Evolutionary conservation across 2,329 filamentous ascomycete genomes (phyloP).

Genomic region (Monilinia fructicola): DNA sequence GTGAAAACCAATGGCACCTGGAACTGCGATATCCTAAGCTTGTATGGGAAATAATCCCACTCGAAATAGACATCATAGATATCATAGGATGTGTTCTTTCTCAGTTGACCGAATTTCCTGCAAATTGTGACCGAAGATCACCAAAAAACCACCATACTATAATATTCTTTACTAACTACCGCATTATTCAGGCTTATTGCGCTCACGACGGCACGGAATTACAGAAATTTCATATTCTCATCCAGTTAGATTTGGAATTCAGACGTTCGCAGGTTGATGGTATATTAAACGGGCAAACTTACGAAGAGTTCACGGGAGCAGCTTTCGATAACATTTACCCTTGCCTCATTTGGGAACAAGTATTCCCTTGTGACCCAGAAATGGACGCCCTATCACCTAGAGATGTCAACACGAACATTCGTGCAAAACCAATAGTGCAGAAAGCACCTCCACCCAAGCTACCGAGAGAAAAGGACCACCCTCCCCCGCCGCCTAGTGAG

Average conservation of each 20-base stretch:
- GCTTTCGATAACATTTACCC: conserved; percentile 25
- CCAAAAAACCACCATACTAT: conserved; percentile 28
- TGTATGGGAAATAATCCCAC: conserved; percentile 5
- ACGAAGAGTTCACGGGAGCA: conserved; percentile 28
- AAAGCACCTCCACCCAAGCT: conserved; percentile 54
- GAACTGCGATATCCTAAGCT: conserved; percentile 21
- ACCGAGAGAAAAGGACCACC: conserved; percentile 60
- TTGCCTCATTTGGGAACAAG: conserved; percentile 33
- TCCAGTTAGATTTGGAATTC: conserved; percentile 24
- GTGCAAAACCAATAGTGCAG: conserved; percentile 43
- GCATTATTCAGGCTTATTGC: conserved; percentile 37
- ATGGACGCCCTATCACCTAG: conserved; percentile 64
- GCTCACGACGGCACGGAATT: conserved; percentile 31
- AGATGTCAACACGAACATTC: conserved; percentile 61
- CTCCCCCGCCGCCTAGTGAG: conserved; percentile 60
- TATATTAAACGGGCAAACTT: conserved; percentile 26
- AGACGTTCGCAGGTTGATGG: conserved; percentile 12
- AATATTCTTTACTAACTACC: conserved; percentile 38
- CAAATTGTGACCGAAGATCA: conserved; percentile 28
- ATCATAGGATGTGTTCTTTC: conserved; percentile 30
- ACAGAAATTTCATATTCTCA: conserved; percentile 24
- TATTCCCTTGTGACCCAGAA: conserved; percentile 49
- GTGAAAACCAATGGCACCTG: conserved; percentile 14
- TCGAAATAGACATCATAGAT: conserved; percentile 24
- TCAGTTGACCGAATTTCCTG: conserved; percentile 28